These are phyloP conservation scores for Cryphonectria japonica DNA, from an alignment of 2,329 filamentous ascomycete species.

Conservation along the genomic window DNA sequence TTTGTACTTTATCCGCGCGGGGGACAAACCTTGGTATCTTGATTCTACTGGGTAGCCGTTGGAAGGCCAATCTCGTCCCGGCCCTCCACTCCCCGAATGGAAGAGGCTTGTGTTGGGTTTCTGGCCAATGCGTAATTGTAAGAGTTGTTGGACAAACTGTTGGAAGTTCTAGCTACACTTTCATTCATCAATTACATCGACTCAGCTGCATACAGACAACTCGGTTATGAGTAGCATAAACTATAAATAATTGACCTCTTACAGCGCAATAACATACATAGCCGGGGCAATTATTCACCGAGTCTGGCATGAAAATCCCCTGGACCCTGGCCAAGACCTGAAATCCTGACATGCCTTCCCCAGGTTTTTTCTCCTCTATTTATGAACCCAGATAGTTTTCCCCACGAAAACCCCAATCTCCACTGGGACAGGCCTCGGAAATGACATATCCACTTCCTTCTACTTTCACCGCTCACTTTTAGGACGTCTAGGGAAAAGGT, in stretches of 20 bases:
- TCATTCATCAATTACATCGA: neutral
- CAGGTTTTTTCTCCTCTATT: neutral
- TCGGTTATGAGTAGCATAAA: neutral
- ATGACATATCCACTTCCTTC: neutral
- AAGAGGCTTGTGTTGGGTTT: neutral
- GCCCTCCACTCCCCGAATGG: no score
- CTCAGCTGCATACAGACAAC: neutral
- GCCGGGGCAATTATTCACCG: constrained; percentile 14
- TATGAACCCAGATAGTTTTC: neutral
- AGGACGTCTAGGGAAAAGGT: no score
- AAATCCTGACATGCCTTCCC: neutral
- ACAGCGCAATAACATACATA: neutral
- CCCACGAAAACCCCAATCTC: neutral
- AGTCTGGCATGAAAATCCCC: neutral
- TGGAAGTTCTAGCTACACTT: no score
- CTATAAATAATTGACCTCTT: no score
- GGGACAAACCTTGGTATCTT: neutral
- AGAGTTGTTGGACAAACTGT: no score
- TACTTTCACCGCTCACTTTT: neutral
- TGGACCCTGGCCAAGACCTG: neutral
- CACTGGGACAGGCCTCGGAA: neutral
- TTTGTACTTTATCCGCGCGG: neutral
- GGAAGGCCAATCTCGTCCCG: neutral
- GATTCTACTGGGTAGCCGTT: no score
- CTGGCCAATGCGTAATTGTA: neutral